Evolutionary conservation across 2,329 filamentous ascomycete species (phyloP), one percentile per base, ranked within the genome.

Genomic region (Xylariomycetidae sp.): DNA sequence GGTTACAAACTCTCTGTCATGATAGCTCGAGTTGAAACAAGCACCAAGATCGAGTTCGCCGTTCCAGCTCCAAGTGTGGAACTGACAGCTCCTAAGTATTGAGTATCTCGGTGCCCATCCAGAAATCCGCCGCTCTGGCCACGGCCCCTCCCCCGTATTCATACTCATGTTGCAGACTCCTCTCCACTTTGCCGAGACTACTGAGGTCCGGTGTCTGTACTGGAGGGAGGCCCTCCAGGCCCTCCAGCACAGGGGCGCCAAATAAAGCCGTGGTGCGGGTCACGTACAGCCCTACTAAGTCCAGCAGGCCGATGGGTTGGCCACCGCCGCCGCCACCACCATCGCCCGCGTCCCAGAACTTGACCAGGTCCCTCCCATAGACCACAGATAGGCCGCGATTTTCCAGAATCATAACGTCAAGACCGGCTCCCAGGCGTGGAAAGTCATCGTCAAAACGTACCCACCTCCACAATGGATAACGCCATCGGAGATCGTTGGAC

Each of bases 311-410:
- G 2, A 44, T 23, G 8, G 20, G 8, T 8, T 8, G 8, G 8
- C 31, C 11, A 16, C 48, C 38, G 23, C n/a, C n/a, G n/a, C n/a
- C 40, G 1, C 36, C 47, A 19, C 40, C 49, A 37, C 39, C 45
- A 12, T 53, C 33, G 5, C 16, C 15, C 1, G 46, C 25, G 13
- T 30, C 25, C 29, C 36, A 32, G 20, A 57, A 59, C 26, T 37
- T 42, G 11, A 52, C 43, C 13, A 48, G 46, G 20, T 52, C 48
- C 14, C 33, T 33, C 3, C 25, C 22, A 18, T 50, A 52, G 16
- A 44, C 31, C 8, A 27, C 25, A 6, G 33, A 31, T 12, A 52
- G 33, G 15, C 47, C 42, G 4, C 27, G 31, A 2, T 44, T 37
- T n/a, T n/a, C n/a, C n/a, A n/a, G n/a, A n/a, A n/a, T n/a, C n/a